Base-by-base conservation (phyloP, 2,329 filamentous ascomycete species). In the Colletotrichum salicis region DNA sequence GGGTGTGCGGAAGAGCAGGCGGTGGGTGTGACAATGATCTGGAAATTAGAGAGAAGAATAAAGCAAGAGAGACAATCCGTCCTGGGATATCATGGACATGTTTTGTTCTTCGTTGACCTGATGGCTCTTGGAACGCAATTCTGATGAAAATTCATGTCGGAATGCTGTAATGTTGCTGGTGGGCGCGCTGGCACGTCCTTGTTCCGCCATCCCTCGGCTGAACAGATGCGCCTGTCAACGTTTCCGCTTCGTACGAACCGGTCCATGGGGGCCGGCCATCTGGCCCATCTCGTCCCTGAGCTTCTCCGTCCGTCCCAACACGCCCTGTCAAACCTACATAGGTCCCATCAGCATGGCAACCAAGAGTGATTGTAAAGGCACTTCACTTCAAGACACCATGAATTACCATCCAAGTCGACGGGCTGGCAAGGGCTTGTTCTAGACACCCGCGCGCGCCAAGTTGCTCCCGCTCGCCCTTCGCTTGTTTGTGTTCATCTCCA, bases 261-360 rank as follows among this genome's bases (percentile, higher is more conserved):
- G 58, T 63, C 35, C 12, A 54, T 27, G 54, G 69, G 55, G 61
- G 33, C 22, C 33, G 51, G 41, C 60, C 35, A 24, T 60, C 35
- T 58, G 24, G 55, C 33, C 45, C 54, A 37, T 64, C 35, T 58
- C 24, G 55, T 45, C 45, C 54, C 19, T 59, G 48, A 57, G 29
- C 66, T 59, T 64, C 37, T 60, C 70, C 70, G 55, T 70, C 70
- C 70, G 55, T 72, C 70, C 70, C 66, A 70, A 70, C 66, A 52
- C 58, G 57, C 57, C 68, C 64, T 71, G 64, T 68, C 68, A 71
- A 71, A 62, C 52, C 64, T 67, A 52, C 68, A 63, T 68, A 41
- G 45, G 64, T 27, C 37, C 41, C 48, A 31, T 66, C 24, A 48
- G 57, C 19, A 51, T 62, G 35, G 31, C 64, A 51, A 29, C 15